Evolutionary conservation across 768 basidiomycete genomes (phyloP), one percentile per base, ranked within the genome.

Genomic region (Terana coerulea): DNA sequence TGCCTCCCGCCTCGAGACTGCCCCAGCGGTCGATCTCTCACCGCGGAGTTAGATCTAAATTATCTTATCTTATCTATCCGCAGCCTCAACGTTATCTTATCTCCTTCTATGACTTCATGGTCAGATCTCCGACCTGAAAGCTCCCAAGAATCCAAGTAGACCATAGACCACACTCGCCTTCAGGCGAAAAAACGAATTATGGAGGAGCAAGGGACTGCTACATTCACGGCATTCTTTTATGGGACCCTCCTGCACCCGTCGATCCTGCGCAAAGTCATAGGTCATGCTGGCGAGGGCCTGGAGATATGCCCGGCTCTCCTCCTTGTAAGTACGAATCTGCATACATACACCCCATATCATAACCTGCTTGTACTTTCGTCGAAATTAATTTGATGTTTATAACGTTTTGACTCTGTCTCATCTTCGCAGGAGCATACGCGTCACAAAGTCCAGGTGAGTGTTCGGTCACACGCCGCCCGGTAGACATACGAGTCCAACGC

Each of bases 161-260:
- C 15, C 31, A 15, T 15, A 33, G 9, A 33, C 31, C 8, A 33
- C 31, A n/a, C 37, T 17, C 17, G 37, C 37, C 15, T 5, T 39
- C 3, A 39, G 24, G 37, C 11, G 37, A 4, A 4, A 17, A 4
- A 19, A 19, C 37, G n/a, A 39, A 5, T n/a, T 39, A 3, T 2
- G 14, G 2, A 14, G 37, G 17, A 19, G 37, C 15, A 17, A 10
- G 3, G 24, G 17, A n/a, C 37, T 39, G 15, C 37, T n/a, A 49
- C 29, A 42, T 36, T 59, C 46, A 68, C 72, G 22, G 84, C 84
- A 15, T 95, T 94, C 68, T 88, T 92, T 72, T 93, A 95, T 67
- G 95, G 95, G 11, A 95, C 91, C 0, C 72, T 98, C 19, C 83
- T 95, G 76, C 91, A 94, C 60, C 92, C 93, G 5, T 79, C 79